Evolutionary conservation across 2,329 filamentous ascomycete species (phyloP), one percentile per base, ranked within the genome.

Genomic region (Sporothrix luriei): DNA sequence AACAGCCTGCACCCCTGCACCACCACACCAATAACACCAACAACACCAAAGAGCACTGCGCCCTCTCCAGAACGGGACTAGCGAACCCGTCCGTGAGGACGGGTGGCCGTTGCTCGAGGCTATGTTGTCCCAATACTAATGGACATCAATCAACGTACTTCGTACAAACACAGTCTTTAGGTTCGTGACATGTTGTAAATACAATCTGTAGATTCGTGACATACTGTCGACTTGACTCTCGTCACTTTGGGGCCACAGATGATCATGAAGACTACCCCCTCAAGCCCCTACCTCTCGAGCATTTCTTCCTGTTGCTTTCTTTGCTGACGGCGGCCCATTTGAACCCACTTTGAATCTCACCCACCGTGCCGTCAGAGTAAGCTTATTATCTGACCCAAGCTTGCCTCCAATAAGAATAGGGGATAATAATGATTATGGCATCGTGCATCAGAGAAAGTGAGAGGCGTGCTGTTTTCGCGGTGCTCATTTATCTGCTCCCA

Each of bases 311-410:
- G 24, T 61, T 46, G 40, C 40, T 38, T 40, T 40, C 38, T 46
- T 48, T 48, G 55, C 55, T 61, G 55, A 61, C 33, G 55, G 55
- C 3, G 33, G 13, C 16, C 52, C 33, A 33, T 7, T 7, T 7
- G 52, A 24, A 21, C n/a, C 33, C 55, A 61, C 55, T 61, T 59
- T 61, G 40, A 38, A 61, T 61, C 55, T 61, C 33, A 61, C 55
- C 33, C 33, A 61, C 33, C 33, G 33, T 7, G 33, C 33, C 33
- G 33, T 33, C 33, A 33, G 33, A 5, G 16, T 61, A 61, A 43
- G 55, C 55, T 61, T 61, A 61, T 61, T 61, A 61, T 61, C 55
- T 61, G 55, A 61, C 55, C 19, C 38, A 40, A 61, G 33, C 55
- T 43, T 59, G 19, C 7, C 19, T 13, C 14, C 1, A 40, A 38